These are phyloP conservation scores for Trypethelium eluteriae DNA, from an alignment of 495 filamentous ascomycete species.

Conservation along the genomic window DNA sequence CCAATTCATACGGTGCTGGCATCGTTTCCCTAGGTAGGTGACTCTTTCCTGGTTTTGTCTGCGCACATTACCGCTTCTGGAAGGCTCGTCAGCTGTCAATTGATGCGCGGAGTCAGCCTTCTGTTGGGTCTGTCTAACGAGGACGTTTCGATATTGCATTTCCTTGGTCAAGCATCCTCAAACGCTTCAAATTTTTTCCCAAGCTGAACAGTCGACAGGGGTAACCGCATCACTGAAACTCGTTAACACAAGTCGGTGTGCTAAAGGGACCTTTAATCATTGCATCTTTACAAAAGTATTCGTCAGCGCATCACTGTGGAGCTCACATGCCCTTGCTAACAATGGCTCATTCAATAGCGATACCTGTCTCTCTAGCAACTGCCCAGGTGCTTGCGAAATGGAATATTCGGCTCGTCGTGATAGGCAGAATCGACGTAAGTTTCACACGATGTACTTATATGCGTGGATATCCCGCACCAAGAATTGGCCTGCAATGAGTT, in stretches of 20 bases:
- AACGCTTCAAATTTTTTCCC: neutral
- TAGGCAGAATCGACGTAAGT: conserved; percentile 1
- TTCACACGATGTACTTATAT: neutral
- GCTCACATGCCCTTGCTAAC: neutral
- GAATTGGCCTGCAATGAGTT: neutral
- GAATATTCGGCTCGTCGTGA: neutral
- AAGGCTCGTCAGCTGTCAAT: neutral
- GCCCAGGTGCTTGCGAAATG: neutral
- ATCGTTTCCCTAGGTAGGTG: neutral
- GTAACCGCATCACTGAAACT: neutral
- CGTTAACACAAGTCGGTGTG: neutral
- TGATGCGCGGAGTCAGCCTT: neutral
- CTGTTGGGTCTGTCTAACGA: neutral
- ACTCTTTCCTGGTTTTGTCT: neutral
- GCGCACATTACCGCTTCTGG: neutral
- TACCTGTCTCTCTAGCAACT: neutral
- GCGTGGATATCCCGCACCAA: neutral
- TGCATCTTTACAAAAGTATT: neutral
- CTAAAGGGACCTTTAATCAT: neutral
- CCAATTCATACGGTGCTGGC: neutral
- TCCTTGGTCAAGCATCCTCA: neutral
- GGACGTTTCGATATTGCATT: neutral
- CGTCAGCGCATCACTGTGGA: neutral
- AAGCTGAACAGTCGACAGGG: too few relatives aligned
- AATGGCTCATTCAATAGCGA: neutral